Evolutionary conservation across 2,329 filamentous ascomycete species (phyloP).

Genomic region (Purpureocillium lavendulum): DNA sequence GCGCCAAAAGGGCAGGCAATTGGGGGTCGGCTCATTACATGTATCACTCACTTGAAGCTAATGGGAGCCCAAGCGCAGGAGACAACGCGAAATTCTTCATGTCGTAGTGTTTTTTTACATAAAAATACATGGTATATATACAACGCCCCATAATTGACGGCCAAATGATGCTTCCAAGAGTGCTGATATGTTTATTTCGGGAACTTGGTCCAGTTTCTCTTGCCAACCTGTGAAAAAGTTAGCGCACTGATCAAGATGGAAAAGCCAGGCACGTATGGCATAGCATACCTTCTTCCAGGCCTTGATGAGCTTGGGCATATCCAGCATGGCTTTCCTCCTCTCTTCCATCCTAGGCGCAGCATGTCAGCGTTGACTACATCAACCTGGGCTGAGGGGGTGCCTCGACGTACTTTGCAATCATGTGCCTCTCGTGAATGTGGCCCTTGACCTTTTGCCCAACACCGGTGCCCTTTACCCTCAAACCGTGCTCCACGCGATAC

Average conservation of each 20-base stretch:
- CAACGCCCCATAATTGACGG: constrained; percentile 6
- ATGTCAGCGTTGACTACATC: constrained; percentile 6
- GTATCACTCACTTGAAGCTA: too few species aligned
- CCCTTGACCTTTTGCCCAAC: constrained; percentile 92
- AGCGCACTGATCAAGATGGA: constrained; percentile 17
- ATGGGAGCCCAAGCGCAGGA: too few species aligned
- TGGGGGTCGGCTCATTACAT: too few species aligned
- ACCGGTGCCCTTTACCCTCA: constrained; percentile 87
- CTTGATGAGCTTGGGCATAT: constrained; percentile 87
- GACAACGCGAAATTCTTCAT: too few species aligned
- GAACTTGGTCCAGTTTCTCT: constrained; percentile 47
- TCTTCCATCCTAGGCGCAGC: constrained; percentile 60
- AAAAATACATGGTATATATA: constrained; percentile 24
- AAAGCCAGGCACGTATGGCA: neutral
- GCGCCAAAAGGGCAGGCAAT: too few species aligned
- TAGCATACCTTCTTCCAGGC: constrained; percentile 83
- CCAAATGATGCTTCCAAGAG: neutral
- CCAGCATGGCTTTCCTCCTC: constrained; percentile 84
- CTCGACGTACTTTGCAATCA: constrained; percentile 59
- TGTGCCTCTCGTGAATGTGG: constrained; percentile 80
- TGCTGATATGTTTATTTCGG: constrained; percentile 36
- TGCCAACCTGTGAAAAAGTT: constrained; percentile 40
- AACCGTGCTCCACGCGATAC: constrained; percentile 66
- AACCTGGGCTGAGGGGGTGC: neutral
- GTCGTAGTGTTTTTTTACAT: too few species aligned